Conservation (phyloP, 2,329 filamentous ascomycete genomes). For the Calonectria henricotiae region DNA sequence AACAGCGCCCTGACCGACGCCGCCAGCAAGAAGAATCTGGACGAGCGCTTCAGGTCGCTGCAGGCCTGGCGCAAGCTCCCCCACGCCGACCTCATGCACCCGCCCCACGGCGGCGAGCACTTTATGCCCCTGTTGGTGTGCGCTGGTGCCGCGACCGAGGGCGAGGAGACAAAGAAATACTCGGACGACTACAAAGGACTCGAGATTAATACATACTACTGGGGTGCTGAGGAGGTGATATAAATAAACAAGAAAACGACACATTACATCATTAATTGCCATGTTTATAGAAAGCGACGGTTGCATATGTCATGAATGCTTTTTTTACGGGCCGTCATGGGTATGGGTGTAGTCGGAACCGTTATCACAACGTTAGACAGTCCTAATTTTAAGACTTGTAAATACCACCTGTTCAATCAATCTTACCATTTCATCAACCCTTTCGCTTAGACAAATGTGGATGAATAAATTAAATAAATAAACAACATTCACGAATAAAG, state of each 20-base stretch:
- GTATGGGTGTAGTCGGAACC: background rate
- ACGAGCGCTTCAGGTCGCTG: slow-evolving; percentile 61
- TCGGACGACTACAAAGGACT: slow-evolving; percentile 67
- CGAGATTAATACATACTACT: slow-evolving; percentile 72
- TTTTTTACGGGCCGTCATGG: background rate
- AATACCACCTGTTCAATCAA: slow-evolving; percentile 8
- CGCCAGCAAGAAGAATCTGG: slow-evolving; percentile 54
- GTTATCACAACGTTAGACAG: background rate
- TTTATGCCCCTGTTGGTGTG: slow-evolving; percentile 74
- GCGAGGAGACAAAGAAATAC: slow-evolving; percentile 63
- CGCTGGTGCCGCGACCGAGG: slow-evolving; percentile 66
- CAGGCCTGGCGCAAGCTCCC: slow-evolving; percentile 66
- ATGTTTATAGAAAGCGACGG: slow-evolving; percentile 22
- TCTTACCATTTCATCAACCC: background rate
- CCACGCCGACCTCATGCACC: slow-evolving; percentile 69
- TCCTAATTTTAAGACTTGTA: background rate
- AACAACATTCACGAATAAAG: too few relatives aligned
- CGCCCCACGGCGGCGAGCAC: slow-evolving; percentile 70
- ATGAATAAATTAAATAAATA: too few relatives aligned
- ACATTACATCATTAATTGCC: background rate
- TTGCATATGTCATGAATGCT: slow-evolving; percentile 1
- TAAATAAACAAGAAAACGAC: slow-evolving; percentile 12
- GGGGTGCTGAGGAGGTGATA: slow-evolving; percentile 58
- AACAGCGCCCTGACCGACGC: slow-evolving; percentile 64
- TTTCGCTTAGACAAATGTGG: background rate